phyloP scores from a whole-genome alignment of 1,284 basidiomycete species.

The Pterula multifida region DNA sequence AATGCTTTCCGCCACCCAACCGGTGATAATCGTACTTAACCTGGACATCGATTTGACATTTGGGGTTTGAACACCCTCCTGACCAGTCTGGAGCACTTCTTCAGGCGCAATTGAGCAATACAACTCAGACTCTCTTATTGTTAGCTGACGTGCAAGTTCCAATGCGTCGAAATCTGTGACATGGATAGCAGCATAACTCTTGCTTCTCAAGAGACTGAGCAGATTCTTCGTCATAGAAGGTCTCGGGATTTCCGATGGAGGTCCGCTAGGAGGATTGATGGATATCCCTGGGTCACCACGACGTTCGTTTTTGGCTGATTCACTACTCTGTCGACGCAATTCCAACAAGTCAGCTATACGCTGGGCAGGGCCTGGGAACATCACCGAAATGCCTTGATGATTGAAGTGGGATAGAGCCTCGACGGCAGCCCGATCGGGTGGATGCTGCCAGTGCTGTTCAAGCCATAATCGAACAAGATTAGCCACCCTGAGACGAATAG shows the following conservation, averaged over 20 bases:
- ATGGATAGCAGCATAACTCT: constrained; percentile 46
- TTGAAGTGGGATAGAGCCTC: constrained; percentile 53
- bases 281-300: constrained; percentile 58
- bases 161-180: constrained; percentile 90
- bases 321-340: constrained; percentile 33
- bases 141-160: constrained; percentile 89
- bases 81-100: constrained; percentile 77
- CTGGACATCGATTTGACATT: constrained; percentile 80
- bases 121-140: constrained; percentile 85
- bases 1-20: constrained; percentile 93
- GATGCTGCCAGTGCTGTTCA: constrained; percentile 78
- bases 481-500: constrained; percentile 80
- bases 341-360: constrained; percentile 64
- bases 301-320: constrained; percentile 47
- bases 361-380: constrained; percentile 58
- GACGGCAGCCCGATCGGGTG: constrained; percentile 51
- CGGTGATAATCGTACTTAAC: constrained; percentile 85
- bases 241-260: constrained; percentile 51
- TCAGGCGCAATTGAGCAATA: constrained; percentile 82
- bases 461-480: constrained; percentile 93
- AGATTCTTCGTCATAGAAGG: constrained; percentile 81
- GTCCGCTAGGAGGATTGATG: constrained; percentile 38
- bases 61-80: constrained; percentile 54
- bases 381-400: constrained; percentile 42
- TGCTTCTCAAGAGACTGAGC: constrained; percentile 46